Base-by-base conservation (phyloP, 495 filamentous ascomycete species). In the Schizothecium vesticola region DNA sequence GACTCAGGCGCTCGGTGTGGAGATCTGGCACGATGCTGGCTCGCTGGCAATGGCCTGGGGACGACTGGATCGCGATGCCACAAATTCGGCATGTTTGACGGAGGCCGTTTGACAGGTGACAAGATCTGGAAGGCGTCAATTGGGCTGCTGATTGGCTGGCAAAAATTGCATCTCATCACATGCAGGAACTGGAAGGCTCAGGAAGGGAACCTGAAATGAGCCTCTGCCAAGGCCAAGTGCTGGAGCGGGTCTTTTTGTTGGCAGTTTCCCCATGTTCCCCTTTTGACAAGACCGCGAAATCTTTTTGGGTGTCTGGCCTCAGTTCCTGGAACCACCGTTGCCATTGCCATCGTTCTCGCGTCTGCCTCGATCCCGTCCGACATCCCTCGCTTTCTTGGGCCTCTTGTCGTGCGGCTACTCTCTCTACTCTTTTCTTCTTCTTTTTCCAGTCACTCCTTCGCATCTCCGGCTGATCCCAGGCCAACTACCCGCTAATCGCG, bases 381-480 rank as follows among this genome's bases (percentile, higher is more conserved):
- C 22, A 61, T 19, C 65, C 57, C 43, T 66, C 57, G 68, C 58
- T 36, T 36, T 67, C 31, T 59, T 70, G 66, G 66, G 67, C 59
- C 22, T 64, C 66, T n/a, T 22, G 57, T 59, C 57, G 43, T 56
- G 25, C 61, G 33, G 25, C 65, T 51, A 51, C 43, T 51, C 43
- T 51, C 43, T 51, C 43, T 51, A n/a, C 43, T n/a, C 12, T 31
- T 9, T 31, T 31, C 13, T 19, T 56, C 56, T 62, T 70, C 67
- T 67, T 70, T 69, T 76, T 74, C 72, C 68, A 71, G 77, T 71
- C 72, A 71, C 73, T 77, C 69, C 74, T 76, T 76, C 63, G 43
- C 66, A 56, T 43, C 33, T 57, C 65, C 61, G 72, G 69, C 72
- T 60, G 74, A 71, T 67, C 58, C 56, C 65, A 66, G 61, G 72